A percentile compares a stretch with the other conserved stretches of the same genome.
These are phyloP conservation scores for Calonectria pseudoturangicola DNA, from an alignment of 2,329 filamentous ascomycete genomes.

Conservation along the genomic window DNA sequence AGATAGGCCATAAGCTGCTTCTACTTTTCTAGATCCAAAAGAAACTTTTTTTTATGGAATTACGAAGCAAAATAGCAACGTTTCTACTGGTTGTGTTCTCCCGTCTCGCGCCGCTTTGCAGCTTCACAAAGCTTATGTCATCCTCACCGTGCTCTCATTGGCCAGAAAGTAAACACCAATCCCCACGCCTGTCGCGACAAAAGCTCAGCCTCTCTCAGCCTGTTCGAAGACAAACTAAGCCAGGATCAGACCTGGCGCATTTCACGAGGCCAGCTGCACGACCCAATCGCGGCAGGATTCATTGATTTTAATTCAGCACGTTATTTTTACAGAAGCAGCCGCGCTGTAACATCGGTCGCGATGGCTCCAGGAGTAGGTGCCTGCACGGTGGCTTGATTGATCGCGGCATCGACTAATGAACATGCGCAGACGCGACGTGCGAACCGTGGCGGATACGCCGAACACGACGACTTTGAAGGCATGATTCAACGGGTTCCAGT, in stretches of 20 bases:
- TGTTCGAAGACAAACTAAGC: slow-evolving; percentile 45
- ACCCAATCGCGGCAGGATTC: slow-evolving; percentile 31
- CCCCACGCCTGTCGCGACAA: slow-evolving; percentile 49
- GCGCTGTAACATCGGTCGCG: slow-evolving; percentile 38
- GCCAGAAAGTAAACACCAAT: slow-evolving; percentile 39
- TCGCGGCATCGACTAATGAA: slow-evolving; percentile 47
- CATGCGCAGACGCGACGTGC: slow-evolving; percentile 72
- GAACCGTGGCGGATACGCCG: slow-evolving; percentile 73
- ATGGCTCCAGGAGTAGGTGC: slow-evolving; percentile 65
- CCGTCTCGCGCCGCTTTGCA: neutral
- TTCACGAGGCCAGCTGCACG: slow-evolving; percentile 35
- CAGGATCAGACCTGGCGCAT: slow-evolving; percentile 37
- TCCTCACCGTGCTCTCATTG: slow-evolving; percentile 48
- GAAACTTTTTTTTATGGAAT: neutral
- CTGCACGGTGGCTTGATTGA: slow-evolving; percentile 34
- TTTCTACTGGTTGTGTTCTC: slow-evolving; percentile 16
- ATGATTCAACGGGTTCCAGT: slow-evolving; percentile 39
- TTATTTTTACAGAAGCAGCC: slow-evolving; percentile 20
- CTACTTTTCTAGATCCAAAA: too few relatives aligned
- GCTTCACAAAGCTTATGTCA: slow-evolving; percentile 50
- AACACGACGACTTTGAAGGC: slow-evolving; percentile 79
- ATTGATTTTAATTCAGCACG: slow-evolving; percentile 2
- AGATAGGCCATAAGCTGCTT: too few relatives aligned
- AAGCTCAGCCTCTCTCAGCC: slow-evolving; percentile 49
- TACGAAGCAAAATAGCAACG: neutral